A percentile compares a stretch with the other conserved stretches of the same genome.
phyloP scores from a whole-genome alignment of 495 filamentous ascomycete species.

The Zalerion maritima region DNA sequence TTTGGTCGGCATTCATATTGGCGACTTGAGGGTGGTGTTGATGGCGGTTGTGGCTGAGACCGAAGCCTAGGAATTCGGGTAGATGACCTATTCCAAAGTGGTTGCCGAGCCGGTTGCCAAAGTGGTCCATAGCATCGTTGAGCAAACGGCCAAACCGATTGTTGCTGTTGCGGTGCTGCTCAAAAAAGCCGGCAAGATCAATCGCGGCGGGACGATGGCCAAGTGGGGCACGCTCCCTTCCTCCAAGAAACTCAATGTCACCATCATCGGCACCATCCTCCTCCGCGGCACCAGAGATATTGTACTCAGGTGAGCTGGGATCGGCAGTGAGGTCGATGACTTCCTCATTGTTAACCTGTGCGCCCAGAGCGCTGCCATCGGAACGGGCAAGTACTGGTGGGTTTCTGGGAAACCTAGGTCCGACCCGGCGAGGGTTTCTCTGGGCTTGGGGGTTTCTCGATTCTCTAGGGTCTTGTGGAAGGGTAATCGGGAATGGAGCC shows the following conservation, averaged over 20 bases:
- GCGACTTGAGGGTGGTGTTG: neutral
- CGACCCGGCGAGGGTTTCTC: constrained; percentile 17
- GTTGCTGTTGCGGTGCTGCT: neutral
- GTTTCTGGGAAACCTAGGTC: constrained; percentile 14
- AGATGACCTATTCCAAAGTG: neutral
- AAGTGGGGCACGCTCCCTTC: too few relatives aligned
- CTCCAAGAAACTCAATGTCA: too few relatives aligned
- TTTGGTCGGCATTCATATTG: constrained; percentile 5
- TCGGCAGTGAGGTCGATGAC: constrained; percentile 18
- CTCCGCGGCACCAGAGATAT: too few relatives aligned
- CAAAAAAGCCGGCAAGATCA: constrained; percentile 1
- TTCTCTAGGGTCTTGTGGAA: constrained; percentile 1
- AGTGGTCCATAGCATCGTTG: too few relatives aligned
- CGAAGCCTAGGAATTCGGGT: constrained; percentile 3
- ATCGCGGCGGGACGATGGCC: neutral
- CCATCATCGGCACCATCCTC: too few relatives aligned
- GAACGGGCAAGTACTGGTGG: constrained; percentile 24
- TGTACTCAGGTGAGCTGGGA: constrained; percentile 5
- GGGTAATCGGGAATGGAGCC: constrained; percentile 2
- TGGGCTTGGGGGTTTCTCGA: constrained; percentile 1
- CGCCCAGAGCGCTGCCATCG: constrained; percentile 23
- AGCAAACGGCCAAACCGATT: too few relatives aligned
- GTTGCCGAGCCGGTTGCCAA: too few relatives aligned
- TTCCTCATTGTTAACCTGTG: constrained; percentile 5
- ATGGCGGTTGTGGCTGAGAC: constrained; percentile 3